Base-by-base conservation (phyloP, 129 eudicot genomes). In the Pseudognaphalium luteoalbum region DNA sequence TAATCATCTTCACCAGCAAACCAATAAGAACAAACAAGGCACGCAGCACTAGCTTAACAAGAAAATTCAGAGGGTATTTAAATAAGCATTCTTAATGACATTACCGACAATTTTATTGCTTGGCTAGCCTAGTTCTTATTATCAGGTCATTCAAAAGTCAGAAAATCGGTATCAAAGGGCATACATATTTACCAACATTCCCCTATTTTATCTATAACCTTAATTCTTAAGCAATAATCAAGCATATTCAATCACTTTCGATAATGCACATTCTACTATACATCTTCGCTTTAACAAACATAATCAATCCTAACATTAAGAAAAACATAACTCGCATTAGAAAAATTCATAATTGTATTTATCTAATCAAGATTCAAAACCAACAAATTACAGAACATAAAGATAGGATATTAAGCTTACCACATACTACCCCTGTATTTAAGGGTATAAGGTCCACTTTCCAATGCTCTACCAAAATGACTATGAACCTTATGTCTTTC, bases 401-500 rank as follows among this genome's bases (percentile, higher is more conserved):
- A 5, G n/a, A 47, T 14, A 1, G 12, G 20, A 15, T n/a, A 3
- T 1, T 67, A 8, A 7, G 17, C 71, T 67, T 67, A 67, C 71
- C 71, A 67, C 71, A 67, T 66, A 66, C 71, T 63, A 63, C 68
- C 68, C 42, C 92, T 71, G 66, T 90, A 93, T 75, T 93, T 93
- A 35, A 93, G 92, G 2, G 97, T 83, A 74, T 93, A 93, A 2
- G 98, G 98, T 11, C 97, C 98, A 65, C 88, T 90, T 76, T 93
- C 98, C 81, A 93, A 81, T 17, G 91, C 85, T 80, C 98, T 84
- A 1, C 95, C 98, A 54, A 93, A 93, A 84, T 93, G 97, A 66
- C 87, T 90, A 82, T 93, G 98, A 70, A 93, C 81, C 85, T 93
- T 93, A 75, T 93, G 98, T 68, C 91, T 86, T 87, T 78, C 92